These are phyloP conservation scores for Oryza australiensis DNA, from an alignment of 176 grass and related monocot genomes.

Conservation along the genomic window DNA sequence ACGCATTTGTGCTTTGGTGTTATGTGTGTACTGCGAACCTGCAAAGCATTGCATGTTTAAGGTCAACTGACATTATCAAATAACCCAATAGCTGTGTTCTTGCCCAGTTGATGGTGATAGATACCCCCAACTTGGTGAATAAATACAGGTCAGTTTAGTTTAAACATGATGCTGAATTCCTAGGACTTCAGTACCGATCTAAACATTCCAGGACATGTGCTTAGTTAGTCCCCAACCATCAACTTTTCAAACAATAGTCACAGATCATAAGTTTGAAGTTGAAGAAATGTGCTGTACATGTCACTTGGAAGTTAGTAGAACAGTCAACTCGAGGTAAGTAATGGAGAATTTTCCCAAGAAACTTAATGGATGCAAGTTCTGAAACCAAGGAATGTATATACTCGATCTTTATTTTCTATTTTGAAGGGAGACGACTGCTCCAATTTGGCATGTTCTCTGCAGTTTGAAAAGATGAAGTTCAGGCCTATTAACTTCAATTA, in stretches of 20 bases:
- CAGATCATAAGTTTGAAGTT: slow-evolving; percentile 3
- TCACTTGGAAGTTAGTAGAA: not conserved
- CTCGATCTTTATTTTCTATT: not conserved
- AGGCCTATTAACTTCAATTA: not conserved
- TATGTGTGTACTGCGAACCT: not conserved
- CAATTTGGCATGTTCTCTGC: not conserved
- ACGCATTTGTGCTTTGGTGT: not conserved
- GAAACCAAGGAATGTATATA: not conserved
- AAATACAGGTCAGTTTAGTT: not conserved
- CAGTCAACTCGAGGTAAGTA: not conserved
- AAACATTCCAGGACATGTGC: slow-evolving; percentile 20
- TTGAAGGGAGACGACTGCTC: slow-evolving; percentile 13
- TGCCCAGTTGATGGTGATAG: slow-evolving; percentile 16
- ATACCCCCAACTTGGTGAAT: slow-evolving; percentile 10
- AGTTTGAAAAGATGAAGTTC: not conserved
- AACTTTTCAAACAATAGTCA: not conserved
- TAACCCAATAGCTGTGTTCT: not conserved
- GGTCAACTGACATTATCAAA: slow-evolving; percentile 35
- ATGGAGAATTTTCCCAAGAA: not conserved
- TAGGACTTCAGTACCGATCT: not conserved
- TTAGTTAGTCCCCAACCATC: not conserved
- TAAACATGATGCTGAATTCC: not conserved
- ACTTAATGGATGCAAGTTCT: not conserved
- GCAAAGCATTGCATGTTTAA: slow-evolving; percentile 24
- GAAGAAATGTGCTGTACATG: not conserved